phyloP scores from a whole-genome alignment of 371 early-diverging fungal species.

The Blastocladiella emersonii region DNA sequence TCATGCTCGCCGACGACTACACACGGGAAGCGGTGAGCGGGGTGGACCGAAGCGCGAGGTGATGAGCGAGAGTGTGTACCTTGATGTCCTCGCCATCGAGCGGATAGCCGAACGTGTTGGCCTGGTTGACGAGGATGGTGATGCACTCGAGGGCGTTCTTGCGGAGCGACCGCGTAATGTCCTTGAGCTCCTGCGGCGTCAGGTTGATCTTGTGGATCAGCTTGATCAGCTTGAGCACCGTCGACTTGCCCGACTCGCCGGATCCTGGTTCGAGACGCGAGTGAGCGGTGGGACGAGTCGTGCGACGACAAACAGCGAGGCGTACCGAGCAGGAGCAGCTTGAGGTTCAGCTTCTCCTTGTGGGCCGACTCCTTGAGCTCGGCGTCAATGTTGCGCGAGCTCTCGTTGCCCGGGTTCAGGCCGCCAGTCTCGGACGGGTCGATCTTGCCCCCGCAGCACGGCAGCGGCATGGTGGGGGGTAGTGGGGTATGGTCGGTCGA shows the following conservation, averaged over 20 bases:
- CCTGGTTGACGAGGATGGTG: constrained; percentile 6
- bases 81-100: constrained; percentile 4
- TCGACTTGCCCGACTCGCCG: constrained; percentile 12
- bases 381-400: constrained; percentile 2
- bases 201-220: constrained; percentile 10
- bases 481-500: no score
- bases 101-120: background rate
- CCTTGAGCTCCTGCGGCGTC: constrained; percentile 5
- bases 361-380: constrained; percentile 3
- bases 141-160: constrained; percentile 9
- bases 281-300: no score
- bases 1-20: background rate
- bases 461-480: background rate
- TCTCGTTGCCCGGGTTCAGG: background rate
- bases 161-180: constrained; percentile 6
- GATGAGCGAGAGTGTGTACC: background rate
- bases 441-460: background rate
- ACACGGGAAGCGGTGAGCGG: no score
- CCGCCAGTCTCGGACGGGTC: background rate
- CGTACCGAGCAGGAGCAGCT: constrained; percentile 6
- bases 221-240: constrained; percentile 12
- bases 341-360: constrained; percentile 9
- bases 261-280: constrained; percentile 4
- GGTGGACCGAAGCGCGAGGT: no score
- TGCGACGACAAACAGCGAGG: no score